Evolutionary conservation across 768 basidiomycete genomes (phyloP).

Genomic region (Leccinum sublutescens): DNA sequence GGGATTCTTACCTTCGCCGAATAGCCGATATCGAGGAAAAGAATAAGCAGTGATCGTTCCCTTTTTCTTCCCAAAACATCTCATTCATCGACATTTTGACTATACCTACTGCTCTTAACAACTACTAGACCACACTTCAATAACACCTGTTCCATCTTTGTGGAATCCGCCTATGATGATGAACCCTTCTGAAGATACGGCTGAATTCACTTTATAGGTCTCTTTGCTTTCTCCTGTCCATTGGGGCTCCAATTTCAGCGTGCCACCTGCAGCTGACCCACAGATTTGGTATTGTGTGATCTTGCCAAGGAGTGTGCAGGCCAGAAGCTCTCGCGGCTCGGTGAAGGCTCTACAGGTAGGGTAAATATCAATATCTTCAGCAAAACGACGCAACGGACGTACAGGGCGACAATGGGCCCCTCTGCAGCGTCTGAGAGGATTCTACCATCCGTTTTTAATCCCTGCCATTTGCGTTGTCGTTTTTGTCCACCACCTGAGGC

Average conservation of each 20-base stretch:
- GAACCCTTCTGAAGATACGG: conserved; percentile 47
- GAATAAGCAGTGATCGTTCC: conserved; percentile 19
- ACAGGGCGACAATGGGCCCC: conserved; percentile 76
- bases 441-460: conserved; percentile 50
- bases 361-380: conserved; percentile 1
- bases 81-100: neutral
- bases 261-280: conserved; percentile 37
- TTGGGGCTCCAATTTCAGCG: conserved; percentile 40
- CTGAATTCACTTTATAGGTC: conserved; percentile 64
- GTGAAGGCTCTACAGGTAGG: conserved; percentile 46
- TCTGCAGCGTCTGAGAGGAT: conserved; percentile 54
- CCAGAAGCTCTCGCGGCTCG: conserved; percentile 43
- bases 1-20: conserved; percentile 51
- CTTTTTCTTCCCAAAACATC: neutral
- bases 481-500: conserved; percentile 42
- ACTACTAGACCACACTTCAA: conserved; percentile 54
- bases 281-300: conserved; percentile 49
- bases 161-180: conserved; percentile 64
- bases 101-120: conserved; percentile 6
- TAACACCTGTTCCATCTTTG: conserved; percentile 54
- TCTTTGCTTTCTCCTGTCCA: conserved; percentile 46
- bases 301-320: conserved; percentile 62
- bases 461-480: conserved; percentile 68
- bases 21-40: conserved; percentile 56
- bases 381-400: conserved; percentile 19